Conservation (phyloP, 1,284 basidiomycete genomes). For the Ceratobasidium sp. region DNA sequence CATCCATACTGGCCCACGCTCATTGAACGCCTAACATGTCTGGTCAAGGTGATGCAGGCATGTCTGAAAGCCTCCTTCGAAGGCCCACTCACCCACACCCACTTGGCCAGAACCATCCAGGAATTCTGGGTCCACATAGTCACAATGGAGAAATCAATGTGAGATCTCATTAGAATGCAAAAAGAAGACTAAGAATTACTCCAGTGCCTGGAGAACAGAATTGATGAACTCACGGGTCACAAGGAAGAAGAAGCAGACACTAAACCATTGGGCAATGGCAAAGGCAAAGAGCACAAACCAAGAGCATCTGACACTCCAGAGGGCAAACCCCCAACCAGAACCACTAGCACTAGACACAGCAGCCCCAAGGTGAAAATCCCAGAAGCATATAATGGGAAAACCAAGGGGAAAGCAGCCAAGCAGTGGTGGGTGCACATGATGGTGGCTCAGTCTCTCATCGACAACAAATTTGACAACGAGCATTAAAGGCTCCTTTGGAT, state of each 20-base stretch:
- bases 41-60: not conserved
- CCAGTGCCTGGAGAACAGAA: not conserved
- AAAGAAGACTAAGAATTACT: not conserved
- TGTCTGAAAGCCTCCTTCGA: not conserved
- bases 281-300: not conserved
- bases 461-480: not conserved
- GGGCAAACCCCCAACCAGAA: not conserved
- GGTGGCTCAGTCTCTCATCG: not conserved
- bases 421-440: slow-evolving; percentile 2
- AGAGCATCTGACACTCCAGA: not conserved
- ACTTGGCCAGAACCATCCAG: not conserved
- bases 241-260: too few relatives aligned
- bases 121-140: not conserved
- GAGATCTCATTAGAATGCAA: not conserved
- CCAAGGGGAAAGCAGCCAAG: slow-evolving; percentile 2
- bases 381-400: not conserved
- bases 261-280: not conserved
- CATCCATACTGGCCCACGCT: not conserved
- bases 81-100: not conserved
- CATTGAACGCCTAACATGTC: not conserved
- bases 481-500: not conserved
- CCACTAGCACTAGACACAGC: not conserved
- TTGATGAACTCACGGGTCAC: not conserved
- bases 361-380: not conserved
- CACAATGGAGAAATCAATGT: not conserved